Base-by-base conservation (phyloP, 306 rosid genomes). In the Prunus padus region DNA sequence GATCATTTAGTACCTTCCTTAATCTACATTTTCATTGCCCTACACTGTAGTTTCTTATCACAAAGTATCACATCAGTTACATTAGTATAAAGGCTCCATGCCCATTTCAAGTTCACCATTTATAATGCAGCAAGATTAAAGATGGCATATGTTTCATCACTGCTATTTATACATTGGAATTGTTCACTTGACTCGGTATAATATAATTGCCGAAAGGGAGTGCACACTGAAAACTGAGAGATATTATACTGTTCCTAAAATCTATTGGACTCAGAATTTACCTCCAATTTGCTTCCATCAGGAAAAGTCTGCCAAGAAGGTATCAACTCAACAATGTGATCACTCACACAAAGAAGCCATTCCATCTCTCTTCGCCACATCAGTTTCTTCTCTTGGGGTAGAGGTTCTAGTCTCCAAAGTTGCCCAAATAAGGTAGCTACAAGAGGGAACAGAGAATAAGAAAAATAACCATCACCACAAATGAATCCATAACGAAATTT, bases 331-430 rank as follows among this genome's bases (percentile, higher is more conserved):
- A 94, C 96, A 9, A 94, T 92, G 84, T 90, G 89, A 79, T 92
- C 92, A 62, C 97, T 94, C 52, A 94, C 95, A 68, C 89, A 88
- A 28, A 94, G 88, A 82, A 94, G 74, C 93, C 93, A 92, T 54
- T 85, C 92, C 88, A 94, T 92, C 78, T 94, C 98, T 79, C 97
- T 83, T 75, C 83, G 66, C 98, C 98, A 94, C 97, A 91, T 94
- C 15, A 80, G 77, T 77, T 88, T 94, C 87, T 85, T 91, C 84
- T 85, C 87, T 0, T 71, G 18, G 2, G 78, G 82, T 28, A 92
- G 11, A 37, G 98, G 98, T 82, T 94, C 93, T 55, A 94, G 74
- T 75, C 96, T 90, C 97, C 97, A 87, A 71, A 94, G 86, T 82
- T 94, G 93, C 70, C 98, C 97, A 57, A 92, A 95, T 13, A 95